Conservation (phyloP, 2,329 filamentous ascomycete species). For the Iodosphaeria phyllophila region DNA sequence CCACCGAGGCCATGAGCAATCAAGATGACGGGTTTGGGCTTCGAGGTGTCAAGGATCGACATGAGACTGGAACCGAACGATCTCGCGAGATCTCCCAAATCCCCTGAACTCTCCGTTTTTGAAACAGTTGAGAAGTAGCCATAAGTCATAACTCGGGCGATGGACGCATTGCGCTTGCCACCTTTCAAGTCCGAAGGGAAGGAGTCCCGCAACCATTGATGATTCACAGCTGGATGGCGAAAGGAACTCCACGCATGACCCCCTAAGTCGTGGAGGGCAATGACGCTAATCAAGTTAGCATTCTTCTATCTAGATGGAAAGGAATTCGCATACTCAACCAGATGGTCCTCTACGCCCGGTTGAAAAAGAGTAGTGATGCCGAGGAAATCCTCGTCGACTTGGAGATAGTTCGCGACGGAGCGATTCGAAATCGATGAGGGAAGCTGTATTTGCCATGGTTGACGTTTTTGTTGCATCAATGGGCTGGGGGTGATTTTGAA, state of each 20-base stretch:
- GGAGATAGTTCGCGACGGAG: not conserved
- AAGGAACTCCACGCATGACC: slow-evolving; percentile 14
- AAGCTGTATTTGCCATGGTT: too few species aligned
- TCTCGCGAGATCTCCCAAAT: slow-evolving; percentile 5
- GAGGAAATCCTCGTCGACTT: not conserved
- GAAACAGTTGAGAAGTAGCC: slow-evolving; percentile 9
- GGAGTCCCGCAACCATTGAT: slow-evolving; percentile 14
- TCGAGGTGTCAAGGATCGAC: not conserved
- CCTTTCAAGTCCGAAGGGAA: slow-evolving; percentile 7
- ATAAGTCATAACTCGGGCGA: slow-evolving; percentile 9
- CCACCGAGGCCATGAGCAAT: slow-evolving; percentile 8
- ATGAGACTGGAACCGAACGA: slow-evolving; percentile 2
- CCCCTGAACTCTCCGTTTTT: slow-evolving; percentile 6
- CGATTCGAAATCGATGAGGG: too few species aligned
- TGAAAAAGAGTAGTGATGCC: not conserved
- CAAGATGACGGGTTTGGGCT: slow-evolving; percentile 4
- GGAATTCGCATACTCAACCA: not conserved
- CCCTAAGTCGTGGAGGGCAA: slow-evolving; percentile 6
- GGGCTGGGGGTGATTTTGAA: not conserved
- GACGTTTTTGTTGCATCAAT: too few species aligned
- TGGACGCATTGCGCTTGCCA: not conserved
- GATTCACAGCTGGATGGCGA: slow-evolving; percentile 7
- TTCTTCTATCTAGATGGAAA: not conserved
- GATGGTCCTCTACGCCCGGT: not conserved
- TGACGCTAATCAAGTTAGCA: slow-evolving; percentile 1